Evolutionary conservation across 1,284 basidiomycete genomes (phyloP).

Genomic region (Cryptococcus sp.): DNA sequence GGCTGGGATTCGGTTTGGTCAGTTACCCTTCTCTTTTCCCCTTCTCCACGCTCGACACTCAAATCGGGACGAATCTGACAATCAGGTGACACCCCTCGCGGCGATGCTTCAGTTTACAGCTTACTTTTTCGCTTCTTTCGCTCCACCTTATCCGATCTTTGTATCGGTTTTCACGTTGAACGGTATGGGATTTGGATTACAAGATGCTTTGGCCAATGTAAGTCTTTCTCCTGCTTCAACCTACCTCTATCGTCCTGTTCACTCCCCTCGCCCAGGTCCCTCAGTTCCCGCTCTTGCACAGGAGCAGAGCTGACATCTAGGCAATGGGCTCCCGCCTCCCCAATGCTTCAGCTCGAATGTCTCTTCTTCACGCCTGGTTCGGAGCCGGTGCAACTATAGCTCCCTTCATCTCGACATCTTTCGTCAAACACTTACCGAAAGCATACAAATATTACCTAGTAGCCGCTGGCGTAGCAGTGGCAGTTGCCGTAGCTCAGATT

Average conservation of each 20-base stretch:
- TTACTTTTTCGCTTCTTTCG: background rate
- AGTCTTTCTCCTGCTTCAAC: background rate
- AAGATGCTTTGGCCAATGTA: background rate
- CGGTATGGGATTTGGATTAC: constrained; percentile 3
- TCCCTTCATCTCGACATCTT: constrained; percentile 62
- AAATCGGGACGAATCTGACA: background rate
- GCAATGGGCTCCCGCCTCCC: constrained; percentile 2
- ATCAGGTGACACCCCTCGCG: constrained; percentile 4
- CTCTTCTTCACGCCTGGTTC: constrained; percentile 5
- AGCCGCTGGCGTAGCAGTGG: background rate
- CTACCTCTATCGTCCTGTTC: no score
- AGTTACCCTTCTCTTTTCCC: background rate
- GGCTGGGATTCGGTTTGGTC: constrained; percentile 60
- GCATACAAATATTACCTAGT: constrained; percentile 1
- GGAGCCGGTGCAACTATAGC: constrained; percentile 59
- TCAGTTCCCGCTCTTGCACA: no score
- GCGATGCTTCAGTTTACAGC: constrained; percentile 5
- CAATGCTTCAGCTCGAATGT: constrained; percentile 1
- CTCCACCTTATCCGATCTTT: background rate
- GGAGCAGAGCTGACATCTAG: no score
- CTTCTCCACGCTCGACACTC: background rate
- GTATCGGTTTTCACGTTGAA: background rate
- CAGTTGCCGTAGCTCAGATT: background rate
- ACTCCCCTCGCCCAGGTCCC: no score
- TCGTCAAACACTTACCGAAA: constrained; percentile 29